These are phyloP conservation scores for Sugiyamaella neomexicana DNA, from an alignment of 1,139 yeast genomes.

Conservation along the genomic window DNA sequence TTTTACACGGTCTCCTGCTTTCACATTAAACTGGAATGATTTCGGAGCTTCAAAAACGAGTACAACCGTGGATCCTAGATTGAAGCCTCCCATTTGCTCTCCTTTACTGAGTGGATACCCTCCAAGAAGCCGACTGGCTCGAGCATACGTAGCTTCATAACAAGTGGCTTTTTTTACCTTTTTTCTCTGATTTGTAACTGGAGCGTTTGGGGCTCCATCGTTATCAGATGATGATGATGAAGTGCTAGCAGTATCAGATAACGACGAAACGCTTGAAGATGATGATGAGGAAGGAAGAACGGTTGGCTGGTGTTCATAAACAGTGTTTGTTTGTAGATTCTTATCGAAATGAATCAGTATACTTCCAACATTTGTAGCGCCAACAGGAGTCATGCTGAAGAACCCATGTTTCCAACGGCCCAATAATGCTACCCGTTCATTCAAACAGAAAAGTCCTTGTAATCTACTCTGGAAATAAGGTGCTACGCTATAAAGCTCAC, in stretches of 20 bases:
- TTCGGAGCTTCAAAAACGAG: conserved; percentile 93
- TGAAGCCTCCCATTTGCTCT: conserved; percentile 96
- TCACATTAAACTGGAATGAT: conserved; percentile 66
- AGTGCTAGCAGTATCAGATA: background rate
- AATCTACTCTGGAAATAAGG: conserved; percentile 91
- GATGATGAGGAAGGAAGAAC: conserved; percentile 1
- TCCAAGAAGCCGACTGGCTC: conserved; percentile 74
- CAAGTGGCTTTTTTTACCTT: conserved; percentile 70
- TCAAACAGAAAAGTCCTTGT: conserved; percentile 82
- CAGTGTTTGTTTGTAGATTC: conserved; percentile 80
- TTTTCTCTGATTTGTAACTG: conserved; percentile 21
- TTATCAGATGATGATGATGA: conserved; percentile 1
- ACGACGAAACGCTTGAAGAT: background rate
- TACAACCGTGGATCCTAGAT: conserved; percentile 93
- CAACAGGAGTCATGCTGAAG: conserved; percentile 98
- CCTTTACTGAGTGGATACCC: conserved; percentile 92
- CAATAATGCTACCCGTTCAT: conserved; percentile 91
- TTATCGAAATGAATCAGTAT: conserved; percentile 90
- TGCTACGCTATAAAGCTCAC: conserved; percentile 93
- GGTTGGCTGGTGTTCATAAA: conserved; percentile 50
- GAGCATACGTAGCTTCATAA: conserved; percentile 88
- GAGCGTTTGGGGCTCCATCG: background rate
- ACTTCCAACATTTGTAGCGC: conserved; percentile 98
- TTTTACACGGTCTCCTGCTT: conserved; percentile 72
- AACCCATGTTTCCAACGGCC: conserved; percentile 98